Conservation (phyloP, 306 rosid species). For the Citrullus amarus region DNA sequence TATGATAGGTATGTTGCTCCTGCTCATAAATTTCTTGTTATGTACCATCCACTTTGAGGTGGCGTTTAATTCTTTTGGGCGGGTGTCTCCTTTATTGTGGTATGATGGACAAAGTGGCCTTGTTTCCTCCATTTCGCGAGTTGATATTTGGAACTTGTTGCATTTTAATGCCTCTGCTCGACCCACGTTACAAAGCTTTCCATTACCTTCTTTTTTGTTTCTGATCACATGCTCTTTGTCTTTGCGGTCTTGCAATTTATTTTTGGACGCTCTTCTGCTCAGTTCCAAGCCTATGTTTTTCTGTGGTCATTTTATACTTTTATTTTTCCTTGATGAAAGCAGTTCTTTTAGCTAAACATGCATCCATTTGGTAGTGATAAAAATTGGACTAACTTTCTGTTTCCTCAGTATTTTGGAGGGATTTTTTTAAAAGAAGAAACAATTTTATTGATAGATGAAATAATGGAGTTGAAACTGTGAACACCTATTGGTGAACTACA, state of each 20-base stretch:
- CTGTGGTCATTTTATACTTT: not conserved
- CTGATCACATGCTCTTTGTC: not conserved
- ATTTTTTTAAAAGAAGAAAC: too few species aligned
- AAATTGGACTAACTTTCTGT: not conserved
- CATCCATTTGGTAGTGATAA: not conserved
- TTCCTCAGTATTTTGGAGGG: not conserved
- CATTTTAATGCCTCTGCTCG: not conserved
- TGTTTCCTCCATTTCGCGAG: not conserved
- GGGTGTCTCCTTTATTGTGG: not conserved
- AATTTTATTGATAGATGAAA: too few species aligned
- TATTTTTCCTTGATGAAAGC: not conserved
- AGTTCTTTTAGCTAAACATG: not conserved
- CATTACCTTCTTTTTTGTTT: not conserved
- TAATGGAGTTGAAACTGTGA: too few species aligned
- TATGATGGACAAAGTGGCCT: not conserved
- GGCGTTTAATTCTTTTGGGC: not conserved
- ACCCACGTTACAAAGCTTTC: not conserved
- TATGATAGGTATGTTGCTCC: conserved; percentile 70
- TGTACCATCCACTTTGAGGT: not conserved
- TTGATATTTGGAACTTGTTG: not conserved
- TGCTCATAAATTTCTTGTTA: not conserved
- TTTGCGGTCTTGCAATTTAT: not conserved
- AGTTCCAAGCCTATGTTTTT: not conserved
- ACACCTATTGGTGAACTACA: too few species aligned
- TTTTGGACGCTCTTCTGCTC: not conserved